Evolutionary conservation across 768 basidiomycete species (phyloP).

Genomic region (Suillus fuscotomentosus): DNA sequence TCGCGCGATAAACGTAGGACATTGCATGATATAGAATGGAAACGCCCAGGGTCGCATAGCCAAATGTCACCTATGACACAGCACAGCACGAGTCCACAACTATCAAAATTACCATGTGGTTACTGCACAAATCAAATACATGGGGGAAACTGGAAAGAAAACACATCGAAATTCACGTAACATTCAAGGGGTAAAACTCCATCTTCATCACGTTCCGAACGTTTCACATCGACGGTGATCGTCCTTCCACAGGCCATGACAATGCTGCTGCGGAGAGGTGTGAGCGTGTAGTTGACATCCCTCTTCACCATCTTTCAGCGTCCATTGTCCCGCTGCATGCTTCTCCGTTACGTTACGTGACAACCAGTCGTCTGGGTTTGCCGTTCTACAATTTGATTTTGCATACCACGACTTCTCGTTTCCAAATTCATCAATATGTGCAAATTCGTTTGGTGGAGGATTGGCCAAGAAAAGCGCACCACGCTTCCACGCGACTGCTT

Average conservation of each 20-base stretch:
- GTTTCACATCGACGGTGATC: background rate
- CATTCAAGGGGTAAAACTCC: background rate
- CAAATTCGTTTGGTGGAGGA: slow-evolving; percentile 11
- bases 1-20: background rate
- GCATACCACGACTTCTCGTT: background rate
- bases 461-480: slow-evolving; percentile 15
- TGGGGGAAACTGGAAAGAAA: background rate
- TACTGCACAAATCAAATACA: background rate
- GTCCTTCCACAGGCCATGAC: background rate
- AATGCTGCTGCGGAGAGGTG: background rate
- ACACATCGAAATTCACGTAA: background rate
- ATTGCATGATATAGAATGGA: background rate
- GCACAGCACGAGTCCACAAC: background rate
- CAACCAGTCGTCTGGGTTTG: background rate
- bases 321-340: background rate
- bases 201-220: background rate
- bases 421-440: slow-evolving; percentile 12
- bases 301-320: background rate
- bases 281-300: background rate
- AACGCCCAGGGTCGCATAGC: background rate
- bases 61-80: background rate
- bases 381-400: too few species aligned
- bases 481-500: slow-evolving; percentile 11
- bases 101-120: background rate
- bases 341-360: background rate